Percentiles rank a stretch among this genome's conserved stretches.
Conservation (phyloP, 768 basidiomycete species). For the Lactifluus piperatus region DNA sequence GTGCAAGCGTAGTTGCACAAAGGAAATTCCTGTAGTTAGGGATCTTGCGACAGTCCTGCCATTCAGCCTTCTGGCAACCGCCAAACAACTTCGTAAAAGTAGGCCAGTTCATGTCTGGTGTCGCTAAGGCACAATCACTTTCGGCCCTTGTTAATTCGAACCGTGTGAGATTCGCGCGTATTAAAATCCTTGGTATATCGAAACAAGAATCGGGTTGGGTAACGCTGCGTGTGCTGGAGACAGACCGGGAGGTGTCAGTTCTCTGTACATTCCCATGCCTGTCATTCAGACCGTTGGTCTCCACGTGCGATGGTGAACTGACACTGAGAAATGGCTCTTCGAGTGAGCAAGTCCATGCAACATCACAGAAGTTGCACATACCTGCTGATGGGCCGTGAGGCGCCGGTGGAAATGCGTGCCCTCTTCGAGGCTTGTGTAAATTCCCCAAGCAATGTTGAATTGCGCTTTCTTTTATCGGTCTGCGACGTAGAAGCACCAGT, state of each 20-base stretch:
- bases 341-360: neutral
- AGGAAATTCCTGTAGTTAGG: neutral
- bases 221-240: neutral
- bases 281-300: neutral
- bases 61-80: neutral
- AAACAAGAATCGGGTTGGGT: neutral
- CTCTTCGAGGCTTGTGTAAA: neutral
- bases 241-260: neutral
- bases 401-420: neutral
- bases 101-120: neutral
- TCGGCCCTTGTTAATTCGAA: neutral
- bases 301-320: neutral
- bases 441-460: neutral
- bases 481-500: neutral
- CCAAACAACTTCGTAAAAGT: neutral
- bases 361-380: neutral
- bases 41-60: neutral
- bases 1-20: neutral
- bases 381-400: neutral
- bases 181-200: neutral
- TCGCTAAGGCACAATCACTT: neutral
- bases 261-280: neutral
- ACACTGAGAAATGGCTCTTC: neutral
- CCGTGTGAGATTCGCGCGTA: neutral
- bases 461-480: neutral